Evolutionary conservation across 371 early-diverging fungal species (phyloP).

Genomic region (Caulochytrium protostelioides): DNA sequence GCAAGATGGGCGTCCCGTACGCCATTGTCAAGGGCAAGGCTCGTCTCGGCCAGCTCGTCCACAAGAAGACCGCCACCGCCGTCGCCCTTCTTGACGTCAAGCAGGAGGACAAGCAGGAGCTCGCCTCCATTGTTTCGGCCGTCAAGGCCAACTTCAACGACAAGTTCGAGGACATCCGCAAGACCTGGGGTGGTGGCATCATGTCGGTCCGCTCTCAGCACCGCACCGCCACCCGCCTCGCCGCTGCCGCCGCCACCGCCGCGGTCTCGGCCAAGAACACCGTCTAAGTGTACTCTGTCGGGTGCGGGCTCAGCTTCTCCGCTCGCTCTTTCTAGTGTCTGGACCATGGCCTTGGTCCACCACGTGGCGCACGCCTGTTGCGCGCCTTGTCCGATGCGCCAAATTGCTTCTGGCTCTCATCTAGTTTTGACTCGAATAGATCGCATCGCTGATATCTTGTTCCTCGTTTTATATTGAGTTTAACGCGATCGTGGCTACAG

Average conservation of each 20-base stretch:
- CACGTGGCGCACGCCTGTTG: too few species aligned
- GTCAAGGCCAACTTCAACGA: slow-evolving; percentile 79
- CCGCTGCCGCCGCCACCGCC: slow-evolving; percentile 43
- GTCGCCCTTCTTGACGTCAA: slow-evolving; percentile 84
- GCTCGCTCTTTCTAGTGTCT: too few species aligned
- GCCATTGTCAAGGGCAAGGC: slow-evolving; percentile 95
- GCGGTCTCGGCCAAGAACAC: too few species aligned
- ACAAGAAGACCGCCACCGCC: slow-evolving; percentile 97
- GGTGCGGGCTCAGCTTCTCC: too few species aligned
- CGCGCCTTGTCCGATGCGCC: too few species aligned
- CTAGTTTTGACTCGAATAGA: too few species aligned
- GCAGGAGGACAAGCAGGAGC: slow-evolving; percentile 84
- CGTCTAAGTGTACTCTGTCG: too few species aligned
- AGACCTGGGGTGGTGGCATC: slow-evolving; percentile 92
- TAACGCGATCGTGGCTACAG: too few species aligned
- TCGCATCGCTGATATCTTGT: too few species aligned
- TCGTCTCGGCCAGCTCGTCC: slow-evolving; percentile 92
- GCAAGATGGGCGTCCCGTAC: slow-evolving; percentile 99
- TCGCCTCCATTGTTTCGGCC: slow-evolving; percentile 68
- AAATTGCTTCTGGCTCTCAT: too few species aligned
- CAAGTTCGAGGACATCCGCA: slow-evolving; percentile 76
- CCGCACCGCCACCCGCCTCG: slow-evolving; percentile 54
- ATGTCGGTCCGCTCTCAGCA: slow-evolving; percentile 83
- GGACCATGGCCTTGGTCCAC: too few species aligned
- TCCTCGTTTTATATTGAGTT: too few species aligned